phyloP scores from a whole-genome alignment of 2,329 filamentous ascomycete genomes.

The Mariannaea elegans region DNA sequence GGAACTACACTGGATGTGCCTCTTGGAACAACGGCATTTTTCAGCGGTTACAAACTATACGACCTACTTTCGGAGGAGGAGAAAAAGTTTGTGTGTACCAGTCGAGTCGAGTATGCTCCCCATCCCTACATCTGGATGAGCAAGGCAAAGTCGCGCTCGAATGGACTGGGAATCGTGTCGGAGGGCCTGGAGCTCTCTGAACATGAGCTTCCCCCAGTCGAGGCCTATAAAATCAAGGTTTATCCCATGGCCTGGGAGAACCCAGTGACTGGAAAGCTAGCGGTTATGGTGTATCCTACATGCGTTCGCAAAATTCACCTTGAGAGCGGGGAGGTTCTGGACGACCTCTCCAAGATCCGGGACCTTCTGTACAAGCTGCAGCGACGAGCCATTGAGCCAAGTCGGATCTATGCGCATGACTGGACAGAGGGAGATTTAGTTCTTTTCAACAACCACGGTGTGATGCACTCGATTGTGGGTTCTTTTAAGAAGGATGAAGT shows the following conservation, averaged over 20 bases:
- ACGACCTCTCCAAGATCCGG: not conserved
- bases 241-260: slow-evolving; percentile 15
- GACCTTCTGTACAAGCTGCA: slow-evolving; percentile 1
- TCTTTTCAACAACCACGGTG: slow-evolving; percentile 10
- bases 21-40: slow-evolving; percentile 9
- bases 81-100: not conserved
- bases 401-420: slow-evolving; percentile 1
- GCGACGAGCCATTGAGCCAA: not conserved
- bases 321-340: not conserved
- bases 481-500: slow-evolving; percentile 4
- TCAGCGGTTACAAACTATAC: slow-evolving; percentile 8
- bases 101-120: slow-evolving; percentile 2
- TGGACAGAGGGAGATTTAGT: slow-evolving; percentile 8
- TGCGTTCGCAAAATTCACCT: slow-evolving; percentile 8
- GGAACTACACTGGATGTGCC: not conserved
- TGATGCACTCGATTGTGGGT: slow-evolving; percentile 12
- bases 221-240: not conserved
- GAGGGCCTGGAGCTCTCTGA: slow-evolving; percentile 6
- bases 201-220: not conserved
- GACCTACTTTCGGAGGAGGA: slow-evolving; percentile 8
- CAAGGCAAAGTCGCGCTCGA: slow-evolving; percentile 6
- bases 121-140: slow-evolving; percentile 16
- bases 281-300: slow-evolving; percentile 4
- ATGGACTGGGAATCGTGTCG: slow-evolving; percentile 4
- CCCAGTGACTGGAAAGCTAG: not conserved